A percentile compares a stretch with the other conserved stretches of the same genome.
Conservation (phyloP, 2,329 filamentous ascomycete genomes). For the Didymella keratinophila region DNA sequence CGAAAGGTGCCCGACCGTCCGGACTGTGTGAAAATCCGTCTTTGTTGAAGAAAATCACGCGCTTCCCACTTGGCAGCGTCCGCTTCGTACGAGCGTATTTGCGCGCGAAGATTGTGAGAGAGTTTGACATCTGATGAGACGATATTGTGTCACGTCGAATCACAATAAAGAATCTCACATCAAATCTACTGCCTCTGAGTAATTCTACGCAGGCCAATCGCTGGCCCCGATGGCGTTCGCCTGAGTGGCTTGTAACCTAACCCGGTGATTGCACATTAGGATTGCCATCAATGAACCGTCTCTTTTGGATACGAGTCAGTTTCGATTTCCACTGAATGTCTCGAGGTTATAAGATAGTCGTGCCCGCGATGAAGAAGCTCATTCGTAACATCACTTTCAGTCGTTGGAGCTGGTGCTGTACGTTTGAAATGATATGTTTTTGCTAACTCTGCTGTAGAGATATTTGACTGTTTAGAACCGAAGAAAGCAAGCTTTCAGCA, state of each 20-base stretch:
- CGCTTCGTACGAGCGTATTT: constrained; percentile 13
- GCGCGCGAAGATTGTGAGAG: background rate
- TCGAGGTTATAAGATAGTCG: constrained; percentile 12
- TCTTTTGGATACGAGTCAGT: constrained; percentile 20
- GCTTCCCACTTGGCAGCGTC: background rate
- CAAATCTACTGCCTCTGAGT: constrained; percentile 1
- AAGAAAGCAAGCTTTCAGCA: constrained; percentile 33
- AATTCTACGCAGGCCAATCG: constrained; percentile 18
- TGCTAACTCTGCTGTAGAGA: constrained; percentile 39
- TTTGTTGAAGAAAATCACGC: constrained; percentile 9
- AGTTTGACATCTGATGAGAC: constrained; percentile 1
- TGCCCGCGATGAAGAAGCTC: background rate
- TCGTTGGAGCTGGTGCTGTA: background rate
- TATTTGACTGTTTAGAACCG: constrained; percentile 38
- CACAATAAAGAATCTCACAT: background rate
- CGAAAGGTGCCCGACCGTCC: constrained; percentile 12
- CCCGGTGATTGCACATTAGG: constrained; percentile 20
- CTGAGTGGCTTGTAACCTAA: constrained; percentile 3
- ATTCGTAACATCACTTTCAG: background rate
- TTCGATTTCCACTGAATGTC: constrained; percentile 18
- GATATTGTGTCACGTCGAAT: constrained; percentile 3
- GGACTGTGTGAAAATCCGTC: constrained; percentile 1
- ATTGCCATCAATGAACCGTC: constrained; percentile 16
- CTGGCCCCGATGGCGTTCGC: constrained; percentile 2
- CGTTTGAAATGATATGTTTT: constrained; percentile 34